These are phyloP conservation scores for Neonectria magnoliae DNA, from an alignment of 2,329 filamentous ascomycete genomes.

Conservation along the genomic window DNA sequence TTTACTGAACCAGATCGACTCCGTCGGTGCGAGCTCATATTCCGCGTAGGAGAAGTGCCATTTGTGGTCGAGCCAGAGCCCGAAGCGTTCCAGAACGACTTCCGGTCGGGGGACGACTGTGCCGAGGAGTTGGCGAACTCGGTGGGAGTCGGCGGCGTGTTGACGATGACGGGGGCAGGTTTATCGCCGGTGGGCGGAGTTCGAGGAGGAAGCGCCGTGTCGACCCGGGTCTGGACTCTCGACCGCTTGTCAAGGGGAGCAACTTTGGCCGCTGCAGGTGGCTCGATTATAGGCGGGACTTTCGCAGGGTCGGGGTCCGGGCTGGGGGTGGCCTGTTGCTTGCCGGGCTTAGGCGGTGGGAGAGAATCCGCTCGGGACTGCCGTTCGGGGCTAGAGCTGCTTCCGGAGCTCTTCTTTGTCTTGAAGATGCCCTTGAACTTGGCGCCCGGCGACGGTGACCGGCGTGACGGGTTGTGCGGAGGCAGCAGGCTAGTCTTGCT, in stretches of 20 bases:
- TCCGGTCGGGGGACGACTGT: constrained; percentile 43
- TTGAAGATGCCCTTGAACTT: constrained; percentile 75
- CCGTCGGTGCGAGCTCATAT: constrained; percentile 76
- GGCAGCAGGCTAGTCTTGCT: constrained; percentile 41
- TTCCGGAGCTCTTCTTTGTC: constrained; percentile 37
- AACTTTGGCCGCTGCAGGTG: constrained; percentile 45
- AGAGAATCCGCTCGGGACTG: constrained; percentile 30
- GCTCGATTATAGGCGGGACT: constrained; percentile 40
- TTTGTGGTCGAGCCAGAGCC: constrained; percentile 50
- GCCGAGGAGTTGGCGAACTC: constrained; percentile 48
- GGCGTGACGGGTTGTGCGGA: constrained; percentile 56
- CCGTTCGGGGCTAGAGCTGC: constrained; percentile 37
- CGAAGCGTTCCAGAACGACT: constrained; percentile 41
- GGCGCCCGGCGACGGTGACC: constrained; percentile 75
- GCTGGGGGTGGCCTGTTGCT: constrained; percentile 33
- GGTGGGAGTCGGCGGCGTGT: constrained; percentile 73
- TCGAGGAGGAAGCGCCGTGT: constrained; percentile 51
- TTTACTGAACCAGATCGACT: constrained; percentile 63
- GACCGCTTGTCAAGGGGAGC: constrained; percentile 42
- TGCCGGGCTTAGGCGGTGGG: constrained; percentile 29
- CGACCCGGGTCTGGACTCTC: constrained; percentile 43
- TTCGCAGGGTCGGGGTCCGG: constrained; percentile 33
- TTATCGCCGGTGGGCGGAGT: constrained; percentile 60
- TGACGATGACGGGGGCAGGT: constrained; percentile 66
- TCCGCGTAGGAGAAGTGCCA: constrained; percentile 72